Evolutionary conservation across 768 basidiomycete genomes (phyloP).

Genomic region (Pleurotus giganteus): DNA sequence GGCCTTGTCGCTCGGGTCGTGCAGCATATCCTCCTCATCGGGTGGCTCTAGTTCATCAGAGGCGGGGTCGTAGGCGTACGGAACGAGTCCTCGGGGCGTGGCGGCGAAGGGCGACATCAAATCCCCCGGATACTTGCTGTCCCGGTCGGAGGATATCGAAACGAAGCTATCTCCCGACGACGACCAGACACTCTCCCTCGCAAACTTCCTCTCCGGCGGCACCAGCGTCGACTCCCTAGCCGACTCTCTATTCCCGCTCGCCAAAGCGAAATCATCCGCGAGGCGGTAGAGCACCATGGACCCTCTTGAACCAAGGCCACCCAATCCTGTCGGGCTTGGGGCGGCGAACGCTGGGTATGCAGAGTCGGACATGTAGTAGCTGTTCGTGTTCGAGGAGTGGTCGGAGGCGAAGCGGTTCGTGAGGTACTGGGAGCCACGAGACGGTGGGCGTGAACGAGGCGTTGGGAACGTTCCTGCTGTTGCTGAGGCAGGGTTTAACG

Average conservation of each 20-base stretch:
- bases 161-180: conserved; percentile 38
- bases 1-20: conserved; percentile 45
- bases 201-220: conserved; percentile 15
- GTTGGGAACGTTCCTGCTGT: conserved; percentile 17
- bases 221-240: conserved; percentile 19
- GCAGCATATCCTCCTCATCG: conserved; percentile 77
- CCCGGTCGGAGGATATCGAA: conserved; percentile 47
- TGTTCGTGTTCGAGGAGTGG: conserved; percentile 22
- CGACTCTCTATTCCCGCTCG: conserved; percentile 27
- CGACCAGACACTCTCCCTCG: conserved; percentile 30
- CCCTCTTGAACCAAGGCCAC: conserved; percentile 29
- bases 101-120: conserved; percentile 13
- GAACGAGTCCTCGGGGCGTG: conserved; percentile 42
- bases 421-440: conserved; percentile 38
- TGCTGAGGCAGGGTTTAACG: conserved; percentile 44
- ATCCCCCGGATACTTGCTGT: conserved; percentile 61
- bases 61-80: conserved; percentile 71
- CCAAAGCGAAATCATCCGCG: conserved; percentile 35
- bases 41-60: conserved; percentile 50
- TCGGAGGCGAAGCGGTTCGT: conserved; percentile 40
- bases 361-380: conserved; percentile 4
- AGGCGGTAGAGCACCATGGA: conserved; percentile 72
- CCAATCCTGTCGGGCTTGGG: conserved; percentile 11
- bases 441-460: conserved; percentile 34
- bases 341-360: conserved; percentile 1